Evolutionary conservation across 2,329 filamentous ascomycete species (phyloP).

Genomic region (Ascochyta koolunga): DNA sequence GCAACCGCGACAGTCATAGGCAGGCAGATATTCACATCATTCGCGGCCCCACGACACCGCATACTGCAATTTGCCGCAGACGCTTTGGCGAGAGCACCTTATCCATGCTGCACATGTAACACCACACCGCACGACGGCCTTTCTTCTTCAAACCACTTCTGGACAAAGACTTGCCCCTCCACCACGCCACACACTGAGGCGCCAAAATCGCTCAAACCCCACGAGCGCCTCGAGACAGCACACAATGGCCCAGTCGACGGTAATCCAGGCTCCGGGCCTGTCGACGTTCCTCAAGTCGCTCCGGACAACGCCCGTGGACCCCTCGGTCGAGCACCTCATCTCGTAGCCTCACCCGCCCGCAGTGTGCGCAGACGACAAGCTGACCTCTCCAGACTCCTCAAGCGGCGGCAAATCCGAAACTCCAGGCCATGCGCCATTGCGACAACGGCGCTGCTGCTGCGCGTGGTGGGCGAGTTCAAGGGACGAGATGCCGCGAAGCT

Average conservation of each 20-base stretch:
- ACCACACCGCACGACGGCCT: not conserved
- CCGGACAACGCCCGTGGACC: constrained; percentile 76
- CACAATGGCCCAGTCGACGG: constrained; percentile 36
- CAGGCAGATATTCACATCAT: too few species aligned
- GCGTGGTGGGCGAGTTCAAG: constrained; percentile 82
- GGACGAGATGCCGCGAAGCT: constrained; percentile 79
- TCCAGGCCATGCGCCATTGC: constrained; percentile 89
- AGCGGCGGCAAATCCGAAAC: constrained; percentile 86
- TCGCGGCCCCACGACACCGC: not conserved
- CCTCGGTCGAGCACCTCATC: constrained; percentile 81
- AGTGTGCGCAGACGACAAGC: not conserved
- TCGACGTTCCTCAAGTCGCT: constrained; percentile 76
- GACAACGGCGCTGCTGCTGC: constrained; percentile 85
- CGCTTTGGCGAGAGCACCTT: not conserved
- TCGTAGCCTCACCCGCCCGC: constrained; percentile 63
- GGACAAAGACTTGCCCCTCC: constrained; percentile 24
- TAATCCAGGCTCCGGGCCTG: constrained; percentile 69
- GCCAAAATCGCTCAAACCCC: not conserved
- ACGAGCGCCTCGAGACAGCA: not conserved
- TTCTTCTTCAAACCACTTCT: not conserved
- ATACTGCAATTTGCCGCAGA: not conserved
- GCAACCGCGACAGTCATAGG: constrained; percentile 8
- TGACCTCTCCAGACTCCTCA: constrained; percentile 70
- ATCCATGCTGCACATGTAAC: too few species aligned
- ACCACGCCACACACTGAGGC: constrained; percentile 19